These are phyloP conservation scores for Saccharomyces hybrid DNA, from an alignment of 1,139 yeast species.

Conservation along the genomic window DNA sequence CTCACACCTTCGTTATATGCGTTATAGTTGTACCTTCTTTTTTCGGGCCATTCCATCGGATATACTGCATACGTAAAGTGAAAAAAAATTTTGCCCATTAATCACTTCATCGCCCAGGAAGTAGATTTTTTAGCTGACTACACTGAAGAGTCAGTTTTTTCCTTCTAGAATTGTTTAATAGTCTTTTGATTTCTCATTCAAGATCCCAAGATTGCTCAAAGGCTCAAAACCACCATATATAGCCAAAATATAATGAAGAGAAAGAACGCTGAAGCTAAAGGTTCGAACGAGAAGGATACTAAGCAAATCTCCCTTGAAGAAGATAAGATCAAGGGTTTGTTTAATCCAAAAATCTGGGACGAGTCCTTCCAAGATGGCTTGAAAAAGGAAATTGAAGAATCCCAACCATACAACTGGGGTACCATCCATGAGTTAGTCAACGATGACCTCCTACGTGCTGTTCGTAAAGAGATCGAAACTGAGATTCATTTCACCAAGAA, in stretches of 20 bases:
- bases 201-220: background rate
- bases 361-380: slow-evolving; percentile 38
- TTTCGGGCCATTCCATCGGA: background rate
- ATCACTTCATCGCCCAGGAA: background rate
- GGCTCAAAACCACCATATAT: background rate
- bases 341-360: slow-evolving; percentile 51
- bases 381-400: slow-evolving; percentile 38
- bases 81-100: background rate
- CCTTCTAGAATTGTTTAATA: background rate
- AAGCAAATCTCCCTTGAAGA: slow-evolving; percentile 27
- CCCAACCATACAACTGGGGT: slow-evolving; percentile 87
- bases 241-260: slow-evolving; percentile 14
- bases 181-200: background rate
- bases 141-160: background rate
- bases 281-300: background rate
- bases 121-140: background rate
- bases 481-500: slow-evolving; percentile 87
- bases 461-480: slow-evolving; percentile 71
- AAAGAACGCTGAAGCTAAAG: slow-evolving; percentile 8
- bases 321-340: slow-evolving; percentile 40
- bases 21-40: background rate
- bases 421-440: slow-evolving; percentile 65
- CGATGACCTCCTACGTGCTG: slow-evolving; percentile 67
- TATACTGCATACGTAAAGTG: background rate
- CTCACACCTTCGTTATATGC: background rate